Percentiles rank a stretch among this genome's conserved stretches.
Evolutionary conservation across 129 eudicot genomes (phyloP).

Genomic region (Saussurea involucrata): DNA sequence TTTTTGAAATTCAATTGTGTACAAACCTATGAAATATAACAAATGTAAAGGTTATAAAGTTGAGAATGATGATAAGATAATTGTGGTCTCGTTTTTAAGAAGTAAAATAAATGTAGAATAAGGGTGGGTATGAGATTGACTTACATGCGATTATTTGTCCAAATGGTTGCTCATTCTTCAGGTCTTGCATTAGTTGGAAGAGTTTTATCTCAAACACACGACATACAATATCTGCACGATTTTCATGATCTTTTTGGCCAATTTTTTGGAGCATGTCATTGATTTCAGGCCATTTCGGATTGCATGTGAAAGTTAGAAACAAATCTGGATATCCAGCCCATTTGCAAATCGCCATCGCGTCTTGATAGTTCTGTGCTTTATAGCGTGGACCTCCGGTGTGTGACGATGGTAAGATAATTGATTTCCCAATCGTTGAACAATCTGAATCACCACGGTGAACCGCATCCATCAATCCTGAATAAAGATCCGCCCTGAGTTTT

Average conservation of each 20-base stretch:
- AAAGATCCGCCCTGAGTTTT: background rate
- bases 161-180: background rate
- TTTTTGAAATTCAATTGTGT: background rate
- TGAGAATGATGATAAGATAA: background rate
- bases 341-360: conserved; percentile 6
- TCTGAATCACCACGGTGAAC: background rate
- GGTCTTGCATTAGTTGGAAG: background rate
- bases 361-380: background rate
- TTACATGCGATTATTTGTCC: background rate
- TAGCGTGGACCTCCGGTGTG: too few species aligned
- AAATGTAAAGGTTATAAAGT: background rate
- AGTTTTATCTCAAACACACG: background rate
- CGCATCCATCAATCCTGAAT: background rate
- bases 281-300: background rate
- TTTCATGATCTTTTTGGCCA: background rate
- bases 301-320: background rate
- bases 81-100: background rate
- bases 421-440: background rate
- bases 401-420: background rate
- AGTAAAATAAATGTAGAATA: background rate
- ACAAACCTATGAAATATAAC: background rate
- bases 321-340: background rate
- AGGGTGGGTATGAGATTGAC: background rate
- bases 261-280: background rate
- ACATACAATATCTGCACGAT: background rate